A percentile compares a stretch with the other conserved stretches of the same genome.
Evolutionary conservation across 176 grass and related monocot species (phyloP).

Genomic region (Hordeum marinum): DNA sequence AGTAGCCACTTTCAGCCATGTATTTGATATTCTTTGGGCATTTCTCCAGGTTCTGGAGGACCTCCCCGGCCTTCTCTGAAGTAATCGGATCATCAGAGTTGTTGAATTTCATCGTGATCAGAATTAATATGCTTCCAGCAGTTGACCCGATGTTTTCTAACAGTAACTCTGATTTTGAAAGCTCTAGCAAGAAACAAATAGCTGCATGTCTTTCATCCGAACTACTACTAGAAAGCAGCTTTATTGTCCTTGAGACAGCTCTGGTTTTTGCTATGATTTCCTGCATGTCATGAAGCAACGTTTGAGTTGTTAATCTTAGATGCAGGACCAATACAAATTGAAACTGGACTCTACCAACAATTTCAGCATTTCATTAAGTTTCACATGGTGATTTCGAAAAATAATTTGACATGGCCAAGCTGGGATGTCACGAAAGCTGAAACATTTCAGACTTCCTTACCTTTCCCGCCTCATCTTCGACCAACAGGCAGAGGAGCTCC

Average conservation of each 20-base stretch:
- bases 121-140: conserved; percentile 66
- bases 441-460: conserved; percentile 27
- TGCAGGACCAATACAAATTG: background rate
- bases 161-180: conserved; percentile 60
- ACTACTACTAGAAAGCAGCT: conserved; percentile 66
- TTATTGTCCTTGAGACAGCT: conserved; percentile 55
- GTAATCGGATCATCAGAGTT: conserved; percentile 46
- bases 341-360: background rate
- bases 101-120: conserved; percentile 84
- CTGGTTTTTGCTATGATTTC: conserved; percentile 74
- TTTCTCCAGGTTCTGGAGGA: conserved; percentile 78
- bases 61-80: conserved; percentile 57
- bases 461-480: conserved; percentile 82
- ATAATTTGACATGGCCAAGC: background rate
- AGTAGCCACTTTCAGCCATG: conserved; percentile 89
- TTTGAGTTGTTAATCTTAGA: background rate
- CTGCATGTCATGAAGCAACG: conserved; percentile 34
- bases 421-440: background rate
- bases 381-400: background rate
- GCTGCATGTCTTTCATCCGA: conserved; percentile 59
- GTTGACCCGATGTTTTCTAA: conserved; percentile 60
- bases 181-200: conserved; percentile 72
- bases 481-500: conserved; percentile 56
- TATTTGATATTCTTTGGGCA: conserved; percentile 82
- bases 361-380: conserved; percentile 1